These are phyloP conservation scores for Aegilops bicornis DNA, from an alignment of 176 grass and related monocot species.

Conservation along the genomic window DNA sequence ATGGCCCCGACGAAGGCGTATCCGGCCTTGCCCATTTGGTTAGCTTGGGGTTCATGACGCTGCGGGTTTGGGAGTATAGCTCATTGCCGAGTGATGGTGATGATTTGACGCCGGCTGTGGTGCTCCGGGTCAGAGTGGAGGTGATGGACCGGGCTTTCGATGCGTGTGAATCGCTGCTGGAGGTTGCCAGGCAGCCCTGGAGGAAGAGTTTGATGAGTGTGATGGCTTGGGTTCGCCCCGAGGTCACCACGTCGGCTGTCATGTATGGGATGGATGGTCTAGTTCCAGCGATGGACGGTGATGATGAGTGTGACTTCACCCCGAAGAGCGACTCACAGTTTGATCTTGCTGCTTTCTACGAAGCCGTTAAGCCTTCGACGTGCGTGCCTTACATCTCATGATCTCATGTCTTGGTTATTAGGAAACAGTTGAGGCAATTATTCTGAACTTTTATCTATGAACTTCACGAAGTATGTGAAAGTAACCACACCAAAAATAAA, in stretches of 20 bases:
- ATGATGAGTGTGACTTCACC: constrained; percentile 14
- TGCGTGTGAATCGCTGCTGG: constrained; percentile 62
- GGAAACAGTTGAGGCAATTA: background rate
- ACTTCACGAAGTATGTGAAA: background rate
- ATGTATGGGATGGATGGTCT: constrained; percentile 56
- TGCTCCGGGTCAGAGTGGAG: constrained; percentile 65
- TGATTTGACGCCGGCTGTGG: constrained; percentile 8
- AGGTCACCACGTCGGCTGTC: constrained; percentile 58
- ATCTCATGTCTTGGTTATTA: background rate
- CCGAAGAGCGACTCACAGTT: constrained; percentile 59
- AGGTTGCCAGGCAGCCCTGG: constrained; percentile 76
- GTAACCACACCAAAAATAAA: background rate
- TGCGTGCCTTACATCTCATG: constrained; percentile 30
- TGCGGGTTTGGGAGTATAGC: constrained; percentile 19
- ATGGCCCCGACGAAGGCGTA: constrained; percentile 76
- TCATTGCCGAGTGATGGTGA: background rate
- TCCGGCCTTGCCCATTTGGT: constrained; percentile 71
- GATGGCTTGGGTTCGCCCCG: constrained; percentile 81
- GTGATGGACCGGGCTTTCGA: constrained; percentile 59
- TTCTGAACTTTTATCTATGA: constrained; percentile 1
- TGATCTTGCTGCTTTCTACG: constrained; percentile 79
- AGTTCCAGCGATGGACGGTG: constrained; percentile 21
- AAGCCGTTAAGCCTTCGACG: constrained; percentile 69
- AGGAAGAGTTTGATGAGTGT: constrained; percentile 90
- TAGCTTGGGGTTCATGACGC: constrained; percentile 55